Evolutionary conservation across 2,329 filamentous ascomycete genomes (phyloP).

Genomic region (Emergomyces pasteurianus): DNA sequence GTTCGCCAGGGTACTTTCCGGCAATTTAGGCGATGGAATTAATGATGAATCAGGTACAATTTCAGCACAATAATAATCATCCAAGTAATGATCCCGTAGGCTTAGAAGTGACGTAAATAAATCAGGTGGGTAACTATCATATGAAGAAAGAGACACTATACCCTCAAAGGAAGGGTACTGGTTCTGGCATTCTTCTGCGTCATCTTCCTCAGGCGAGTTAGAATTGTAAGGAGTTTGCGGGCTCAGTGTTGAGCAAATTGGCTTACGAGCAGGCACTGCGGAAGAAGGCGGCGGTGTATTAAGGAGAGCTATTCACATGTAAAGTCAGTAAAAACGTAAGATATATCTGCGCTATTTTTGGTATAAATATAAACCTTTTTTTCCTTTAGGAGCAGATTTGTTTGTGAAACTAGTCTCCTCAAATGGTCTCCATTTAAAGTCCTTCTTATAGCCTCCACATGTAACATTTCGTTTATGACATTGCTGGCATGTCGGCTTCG

Average conservation of each 20-base stretch:
- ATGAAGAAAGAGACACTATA: neutral
- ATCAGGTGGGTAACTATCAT: neutral
- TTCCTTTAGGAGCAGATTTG: constrained; percentile 29
- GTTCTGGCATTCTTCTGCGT: neutral
- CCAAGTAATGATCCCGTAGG: neutral
- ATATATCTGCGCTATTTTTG: neutral
- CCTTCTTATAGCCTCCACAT: constrained; percentile 62
- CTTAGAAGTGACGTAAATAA: neutral
- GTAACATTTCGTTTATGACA: constrained; percentile 52
- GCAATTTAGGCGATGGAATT: neutral
- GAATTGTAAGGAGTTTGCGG: neutral
- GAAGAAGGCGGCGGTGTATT: neutral
- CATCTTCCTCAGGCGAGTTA: neutral
- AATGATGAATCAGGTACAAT: neutral
- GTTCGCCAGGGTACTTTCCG: neutral
- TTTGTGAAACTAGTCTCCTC: constrained; percentile 47
- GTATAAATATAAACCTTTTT: constrained; percentile 32
- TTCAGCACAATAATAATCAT: neutral
- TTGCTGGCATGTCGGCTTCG: constrained; percentile 55
- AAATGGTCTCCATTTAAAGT: constrained; percentile 64
- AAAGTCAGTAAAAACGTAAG: neutral
- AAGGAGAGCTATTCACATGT: neutral
- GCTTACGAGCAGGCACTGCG: neutral
- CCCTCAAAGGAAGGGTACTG: neutral
- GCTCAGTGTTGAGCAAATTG: neutral